Evolutionary conservation across 208 protist species (phyloP).

Genomic region (Acanthamoeba sp.): DNA sequence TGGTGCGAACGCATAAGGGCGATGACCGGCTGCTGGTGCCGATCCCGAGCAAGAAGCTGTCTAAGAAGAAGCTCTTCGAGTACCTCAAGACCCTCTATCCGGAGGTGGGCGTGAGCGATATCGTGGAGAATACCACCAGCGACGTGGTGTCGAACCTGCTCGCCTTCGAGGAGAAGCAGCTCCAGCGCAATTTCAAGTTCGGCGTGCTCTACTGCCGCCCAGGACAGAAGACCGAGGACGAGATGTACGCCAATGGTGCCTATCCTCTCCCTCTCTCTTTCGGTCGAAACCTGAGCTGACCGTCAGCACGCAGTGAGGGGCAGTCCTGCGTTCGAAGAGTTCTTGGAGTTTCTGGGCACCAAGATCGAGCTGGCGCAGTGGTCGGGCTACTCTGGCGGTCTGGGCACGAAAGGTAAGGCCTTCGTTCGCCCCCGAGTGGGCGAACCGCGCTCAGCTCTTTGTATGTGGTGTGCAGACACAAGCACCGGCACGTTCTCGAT

Average conservation of each 20-base stretch:
- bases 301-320: slow-evolving; percentile 35
- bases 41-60: not conserved
- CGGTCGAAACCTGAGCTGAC: not conserved
- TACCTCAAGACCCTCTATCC: slow-evolving; percentile 21
- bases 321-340: slow-evolving; percentile 78
- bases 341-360: slow-evolving; percentile 79
- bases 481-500: slow-evolving; percentile 30
- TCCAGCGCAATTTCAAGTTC: slow-evolving; percentile 62
- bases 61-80: slow-evolving; percentile 38
- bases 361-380: slow-evolving; percentile 76
- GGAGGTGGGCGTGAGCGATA: not conserved
- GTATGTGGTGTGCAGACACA: not conserved
- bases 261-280: not conserved
- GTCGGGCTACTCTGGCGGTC: slow-evolving; percentile 78
- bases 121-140: not conserved
- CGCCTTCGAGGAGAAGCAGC: slow-evolving; percentile 4
- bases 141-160: not conserved
- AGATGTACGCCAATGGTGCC: slow-evolving; percentile 60
- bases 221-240: slow-evolving; percentile 28
- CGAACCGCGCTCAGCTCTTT: not conserved
- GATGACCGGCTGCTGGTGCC: slow-evolving; percentile 25
- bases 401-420: slow-evolving; percentile 3
- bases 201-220: slow-evolving; percentile 28
- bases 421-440: not conserved
- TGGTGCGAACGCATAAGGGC: slow-evolving; percentile 37